These are phyloP conservation scores for Globisporangium irregulare DNA, from an alignment of 352 stramenopile species.

Conservation along the genomic window DNA sequence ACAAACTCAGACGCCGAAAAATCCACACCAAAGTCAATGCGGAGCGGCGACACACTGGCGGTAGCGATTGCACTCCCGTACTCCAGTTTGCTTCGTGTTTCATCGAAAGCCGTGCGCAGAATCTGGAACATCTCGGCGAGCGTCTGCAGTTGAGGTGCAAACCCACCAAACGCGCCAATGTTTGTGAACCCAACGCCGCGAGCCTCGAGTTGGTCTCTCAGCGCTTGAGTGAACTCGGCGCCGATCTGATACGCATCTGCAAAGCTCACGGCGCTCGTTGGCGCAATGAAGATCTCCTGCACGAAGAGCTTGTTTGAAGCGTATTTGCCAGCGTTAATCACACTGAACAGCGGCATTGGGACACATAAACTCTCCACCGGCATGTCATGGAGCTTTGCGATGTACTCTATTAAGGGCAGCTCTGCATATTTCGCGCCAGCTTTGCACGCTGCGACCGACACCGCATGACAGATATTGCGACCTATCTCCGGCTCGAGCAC, in stretches of 20 bases:
- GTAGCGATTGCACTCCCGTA: slow-evolving; percentile 24
- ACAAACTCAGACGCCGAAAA: slow-evolving; percentile 63
- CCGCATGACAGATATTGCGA: slow-evolving; percentile 52
- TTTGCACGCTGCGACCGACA: slow-evolving; percentile 59
- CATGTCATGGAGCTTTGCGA: slow-evolving; percentile 46
- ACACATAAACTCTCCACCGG: slow-evolving; percentile 43
- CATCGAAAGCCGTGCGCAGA: slow-evolving; percentile 47
- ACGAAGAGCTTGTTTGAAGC: slow-evolving; percentile 68
- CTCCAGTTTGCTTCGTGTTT: slow-evolving; percentile 32
- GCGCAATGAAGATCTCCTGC: slow-evolving; percentile 59
- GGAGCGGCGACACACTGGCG: slow-evolving; percentile 38
- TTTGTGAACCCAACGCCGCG: slow-evolving; percentile 63
- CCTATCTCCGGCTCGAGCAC: slow-evolving; percentile 43
- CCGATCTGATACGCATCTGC: slow-evolving; percentile 59
- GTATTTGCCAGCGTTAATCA: slow-evolving; percentile 62
- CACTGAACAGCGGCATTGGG: slow-evolving; percentile 71
- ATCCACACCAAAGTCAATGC: slow-evolving; percentile 58
- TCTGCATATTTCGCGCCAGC: slow-evolving; percentile 63
- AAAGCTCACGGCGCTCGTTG: slow-evolving; percentile 53
- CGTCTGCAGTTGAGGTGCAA: slow-evolving; percentile 56
- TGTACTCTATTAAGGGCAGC: slow-evolving; percentile 47
- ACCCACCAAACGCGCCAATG: slow-evolving; percentile 52
- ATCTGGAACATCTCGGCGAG: slow-evolving; percentile 61
- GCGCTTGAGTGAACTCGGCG: slow-evolving; percentile 37
- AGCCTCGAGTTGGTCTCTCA: slow-evolving; percentile 44